These are phyloP conservation scores for Phaeoacremonium minimum DNA, from an alignment of 2,329 filamentous ascomycete genomes.

Conservation along the genomic window DNA sequence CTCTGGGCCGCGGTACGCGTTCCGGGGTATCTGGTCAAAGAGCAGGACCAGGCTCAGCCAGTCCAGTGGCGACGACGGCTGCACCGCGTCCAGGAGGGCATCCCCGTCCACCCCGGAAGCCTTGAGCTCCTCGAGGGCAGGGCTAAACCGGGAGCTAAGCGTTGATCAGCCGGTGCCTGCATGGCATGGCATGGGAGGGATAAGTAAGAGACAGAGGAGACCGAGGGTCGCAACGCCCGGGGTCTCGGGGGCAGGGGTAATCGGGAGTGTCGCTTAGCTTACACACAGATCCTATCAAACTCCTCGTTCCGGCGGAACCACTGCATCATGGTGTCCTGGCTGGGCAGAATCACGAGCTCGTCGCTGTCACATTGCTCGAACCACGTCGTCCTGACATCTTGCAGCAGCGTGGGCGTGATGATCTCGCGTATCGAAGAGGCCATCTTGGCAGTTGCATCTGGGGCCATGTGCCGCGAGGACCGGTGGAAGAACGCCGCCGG, in stretches of 20 bases:
- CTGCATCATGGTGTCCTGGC: conserved; percentile 3
- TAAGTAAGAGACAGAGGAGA: no score
- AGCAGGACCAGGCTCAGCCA: conserved; percentile 40
- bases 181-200: no score
- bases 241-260: no score
- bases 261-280: no score
- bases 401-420: background rate
- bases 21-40: conserved; percentile 50
- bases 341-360: conserved; percentile 5
- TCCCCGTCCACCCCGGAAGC: conserved; percentile 1
- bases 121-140: conserved; percentile 6
- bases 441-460: no score
- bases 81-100: conserved; percentile 5
- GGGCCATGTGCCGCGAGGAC: no score
- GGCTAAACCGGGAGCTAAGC: conserved; percentile 5
- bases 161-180: background rate
- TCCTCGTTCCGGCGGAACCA: conserved; percentile 12
- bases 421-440: no score
- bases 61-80: conserved; percentile 12
- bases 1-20: conserved; percentile 41
- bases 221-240: no score
- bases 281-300: conserved; percentile 14
- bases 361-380: background rate
- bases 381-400: background rate
- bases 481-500: no score